Evolutionary conservation across 352 stramenopile species (phyloP).

Genomic region (Globisporangium uncinulatum): DNA sequence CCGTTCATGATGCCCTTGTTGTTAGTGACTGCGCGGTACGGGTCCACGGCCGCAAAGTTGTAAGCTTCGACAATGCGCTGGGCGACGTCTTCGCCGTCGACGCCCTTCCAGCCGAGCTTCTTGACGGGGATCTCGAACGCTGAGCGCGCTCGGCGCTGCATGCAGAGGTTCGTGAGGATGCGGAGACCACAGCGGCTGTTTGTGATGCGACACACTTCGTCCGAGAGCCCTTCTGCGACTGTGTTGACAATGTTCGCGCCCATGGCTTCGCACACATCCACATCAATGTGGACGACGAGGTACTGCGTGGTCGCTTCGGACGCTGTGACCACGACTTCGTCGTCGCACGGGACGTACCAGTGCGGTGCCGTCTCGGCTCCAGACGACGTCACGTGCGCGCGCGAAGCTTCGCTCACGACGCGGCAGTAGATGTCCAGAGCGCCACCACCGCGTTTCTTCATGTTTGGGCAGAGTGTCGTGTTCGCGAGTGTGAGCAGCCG

Average conservation of each 20-base stretch:
- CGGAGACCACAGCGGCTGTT: slow-evolving; percentile 63
- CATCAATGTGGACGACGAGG: slow-evolving; percentile 81
- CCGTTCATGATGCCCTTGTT: slow-evolving; percentile 91
- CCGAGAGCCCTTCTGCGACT: slow-evolving; percentile 73
- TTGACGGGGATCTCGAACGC: slow-evolving; percentile 67
- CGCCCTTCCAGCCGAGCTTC: slow-evolving; percentile 79
- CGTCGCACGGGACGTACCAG: slow-evolving; percentile 60
- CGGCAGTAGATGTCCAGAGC: slow-evolving; percentile 77
- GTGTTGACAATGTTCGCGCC: slow-evolving; percentile 88
- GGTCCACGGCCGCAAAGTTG: slow-evolving; percentile 80
- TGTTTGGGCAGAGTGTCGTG: slow-evolving; percentile 74
- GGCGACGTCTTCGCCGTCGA: slow-evolving; percentile 67
- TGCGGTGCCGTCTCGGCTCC: slow-evolving; percentile 14
- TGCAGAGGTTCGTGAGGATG: slow-evolving; percentile 88
- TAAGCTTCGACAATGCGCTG: slow-evolving; percentile 76
- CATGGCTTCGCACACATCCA: slow-evolving; percentile 88
- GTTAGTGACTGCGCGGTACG: slow-evolving; percentile 81
- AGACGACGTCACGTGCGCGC: slow-evolving; percentile 6
- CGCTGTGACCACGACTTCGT: slow-evolving; percentile 47
- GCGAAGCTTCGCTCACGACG: slow-evolving; percentile 51
- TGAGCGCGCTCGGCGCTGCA: slow-evolving; percentile 65
- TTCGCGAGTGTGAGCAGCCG: slow-evolving; percentile 67
- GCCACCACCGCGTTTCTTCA: slow-evolving; percentile 81
- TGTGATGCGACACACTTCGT: slow-evolving; percentile 63
- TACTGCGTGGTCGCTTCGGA: slow-evolving; percentile 29